phyloP scores from a whole-genome alignment of 2,329 filamentous ascomycete species.

The Aspergillaceae sp. region DNA sequence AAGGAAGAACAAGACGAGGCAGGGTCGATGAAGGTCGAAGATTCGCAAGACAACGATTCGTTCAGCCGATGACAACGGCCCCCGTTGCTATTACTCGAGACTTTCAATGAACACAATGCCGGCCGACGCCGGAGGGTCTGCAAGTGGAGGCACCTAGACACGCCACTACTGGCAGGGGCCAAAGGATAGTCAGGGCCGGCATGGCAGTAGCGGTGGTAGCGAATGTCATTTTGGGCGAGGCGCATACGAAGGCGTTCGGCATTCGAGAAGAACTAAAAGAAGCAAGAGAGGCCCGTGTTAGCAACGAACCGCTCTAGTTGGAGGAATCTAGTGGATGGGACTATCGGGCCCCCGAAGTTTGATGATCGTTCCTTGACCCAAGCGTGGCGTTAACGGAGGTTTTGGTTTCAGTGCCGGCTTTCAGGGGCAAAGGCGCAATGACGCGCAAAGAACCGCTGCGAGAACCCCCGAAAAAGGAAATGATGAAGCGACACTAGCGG shows the following conservation, averaged over 20 bases:
- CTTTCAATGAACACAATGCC: too few species aligned
- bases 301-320: background rate
- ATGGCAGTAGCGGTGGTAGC: slow-evolving; percentile 11
- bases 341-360: background rate
- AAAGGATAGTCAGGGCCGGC: slow-evolving; percentile 13
- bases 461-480: background rate
- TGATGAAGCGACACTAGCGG: background rate
- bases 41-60: slow-evolving; percentile 5
- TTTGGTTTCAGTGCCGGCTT: background rate
- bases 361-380: too few species aligned
- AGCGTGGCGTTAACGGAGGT: background rate
- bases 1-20: background rate
- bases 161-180: slow-evolving; percentile 4
- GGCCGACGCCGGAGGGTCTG: slow-evolving; percentile 9
- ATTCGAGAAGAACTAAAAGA: slow-evolving; percentile 33
- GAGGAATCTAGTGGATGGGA: too few species aligned
- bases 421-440: background rate
- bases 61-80: slow-evolving; percentile 4
- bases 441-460: background rate
- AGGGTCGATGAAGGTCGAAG: too few species aligned
- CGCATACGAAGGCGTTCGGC: slow-evolving; percentile 30
- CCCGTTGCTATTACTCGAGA: slow-evolving; percentile 3
- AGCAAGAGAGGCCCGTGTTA: slow-evolving; percentile 14
- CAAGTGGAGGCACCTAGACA: slow-evolving; percentile 11
- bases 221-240: slow-evolving; percentile 20